Percentiles rank a stretch among this genome's conserved stretches.
Conservation (phyloP, 2,329 filamentous ascomycete species). For the Emydomyces testavorans region DNA sequence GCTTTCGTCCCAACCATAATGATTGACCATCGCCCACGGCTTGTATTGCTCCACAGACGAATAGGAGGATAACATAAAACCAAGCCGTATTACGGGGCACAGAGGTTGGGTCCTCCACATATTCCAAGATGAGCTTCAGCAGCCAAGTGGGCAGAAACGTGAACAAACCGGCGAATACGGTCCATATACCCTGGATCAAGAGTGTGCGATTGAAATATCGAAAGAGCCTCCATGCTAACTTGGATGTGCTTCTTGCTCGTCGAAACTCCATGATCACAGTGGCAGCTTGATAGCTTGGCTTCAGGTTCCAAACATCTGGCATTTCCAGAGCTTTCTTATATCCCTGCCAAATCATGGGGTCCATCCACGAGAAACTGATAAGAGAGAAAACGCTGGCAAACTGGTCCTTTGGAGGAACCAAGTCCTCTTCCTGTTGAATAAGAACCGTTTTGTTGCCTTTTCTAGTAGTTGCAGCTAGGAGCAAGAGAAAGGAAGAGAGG, state of each 20-base stretch:
- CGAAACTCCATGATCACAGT: slow-evolving; percentile 71
- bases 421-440: slow-evolving; percentile 75
- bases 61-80: slow-evolving; percentile 87
- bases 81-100: slow-evolving; percentile 80
- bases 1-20: slow-evolving; percentile 84
- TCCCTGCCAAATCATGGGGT: slow-evolving; percentile 76
- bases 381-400: slow-evolving; percentile 80
- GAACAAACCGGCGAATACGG: slow-evolving; percentile 65
- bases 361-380: slow-evolving; percentile 81
- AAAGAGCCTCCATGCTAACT: slow-evolving; percentile 67
- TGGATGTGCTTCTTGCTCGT: slow-evolving; percentile 68
- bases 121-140: slow-evolving; percentile 81
- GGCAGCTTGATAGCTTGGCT: slow-evolving; percentile 77
- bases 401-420: slow-evolving; percentile 78
- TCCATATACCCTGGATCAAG: slow-evolving; percentile 67
- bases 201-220: slow-evolving; percentile 72
- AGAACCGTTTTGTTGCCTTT: slow-evolving; percentile 85
- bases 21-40: slow-evolving; percentile 76
- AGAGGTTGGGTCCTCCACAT: slow-evolving; percentile 68
- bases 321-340: slow-evolving; percentile 77
- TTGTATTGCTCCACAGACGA: slow-evolving; percentile 67
- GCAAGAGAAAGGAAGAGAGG: slow-evolving; percentile 60
- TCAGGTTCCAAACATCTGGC: slow-evolving; percentile 79
- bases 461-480: slow-evolving; percentile 67
- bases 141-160: slow-evolving; percentile 87